Percentiles rank a stretch among this genome's conserved stretches.
These are phyloP conservation scores for Parathielavia appendiculata DNA, from an alignment of 495 filamentous ascomycete species.

Conservation along the genomic window DNA sequence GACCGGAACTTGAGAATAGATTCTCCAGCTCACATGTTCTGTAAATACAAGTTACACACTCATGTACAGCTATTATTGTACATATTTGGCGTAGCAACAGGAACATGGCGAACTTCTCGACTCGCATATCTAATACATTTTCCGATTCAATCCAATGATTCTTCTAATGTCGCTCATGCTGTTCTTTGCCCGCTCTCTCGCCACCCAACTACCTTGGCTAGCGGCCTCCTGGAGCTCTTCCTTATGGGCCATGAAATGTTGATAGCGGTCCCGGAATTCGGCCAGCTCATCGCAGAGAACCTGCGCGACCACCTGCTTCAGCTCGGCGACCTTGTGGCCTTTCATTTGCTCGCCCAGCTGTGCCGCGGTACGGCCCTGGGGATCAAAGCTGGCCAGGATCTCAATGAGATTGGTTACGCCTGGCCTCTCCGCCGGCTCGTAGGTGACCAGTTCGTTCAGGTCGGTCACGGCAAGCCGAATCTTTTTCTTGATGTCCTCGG, in stretches of 20 bases:
- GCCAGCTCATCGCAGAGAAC: slow-evolving; percentile 52
- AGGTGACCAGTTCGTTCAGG: slow-evolving; percentile 55
- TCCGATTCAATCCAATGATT: slow-evolving; percentile 52
- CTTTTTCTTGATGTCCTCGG: slow-evolving; percentile 57
- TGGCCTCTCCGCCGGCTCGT: slow-evolving; percentile 64
- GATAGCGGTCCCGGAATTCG: slow-evolving; percentile 58
- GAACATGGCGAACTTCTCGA: too few relatives aligned
- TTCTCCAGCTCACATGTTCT: not conserved
- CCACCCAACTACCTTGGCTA: slow-evolving; percentile 54
- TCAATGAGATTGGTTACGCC: slow-evolving; percentile 84
- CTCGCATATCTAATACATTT: slow-evolving; percentile 9
- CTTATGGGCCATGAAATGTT: slow-evolving; percentile 46
- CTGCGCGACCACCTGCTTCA: slow-evolving; percentile 61
- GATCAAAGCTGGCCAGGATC: slow-evolving; percentile 62
- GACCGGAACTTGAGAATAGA: not conserved
- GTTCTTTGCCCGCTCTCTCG: slow-evolving; percentile 55
- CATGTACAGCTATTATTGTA: not conserved
- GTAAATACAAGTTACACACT: not conserved
- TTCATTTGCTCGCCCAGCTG: slow-evolving; percentile 53
- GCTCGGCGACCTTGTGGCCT: slow-evolving; percentile 51
- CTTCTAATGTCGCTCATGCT: slow-evolving; percentile 63
- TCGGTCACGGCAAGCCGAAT: slow-evolving; percentile 76
- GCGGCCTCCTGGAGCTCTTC: slow-evolving; percentile 51
- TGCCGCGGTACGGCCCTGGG: slow-evolving; percentile 38
- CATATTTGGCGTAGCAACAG: too few relatives aligned